phyloP scores from a whole-genome alignment of 345 rosid species.

The Melaleuca alternifolia region DNA sequence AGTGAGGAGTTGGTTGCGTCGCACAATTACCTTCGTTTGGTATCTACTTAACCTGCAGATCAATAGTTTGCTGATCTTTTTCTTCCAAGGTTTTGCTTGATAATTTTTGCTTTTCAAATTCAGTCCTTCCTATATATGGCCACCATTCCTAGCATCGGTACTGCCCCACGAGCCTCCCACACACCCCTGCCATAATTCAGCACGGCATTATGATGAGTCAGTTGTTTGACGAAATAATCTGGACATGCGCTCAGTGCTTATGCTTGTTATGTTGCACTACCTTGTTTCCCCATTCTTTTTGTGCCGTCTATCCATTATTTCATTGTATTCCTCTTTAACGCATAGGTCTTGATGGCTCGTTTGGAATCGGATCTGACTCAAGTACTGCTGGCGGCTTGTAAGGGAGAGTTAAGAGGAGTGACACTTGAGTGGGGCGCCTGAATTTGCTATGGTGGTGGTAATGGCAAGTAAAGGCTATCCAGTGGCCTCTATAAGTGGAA shows the following conservation, averaged over 20 bases:
- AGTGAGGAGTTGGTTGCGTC: not conserved
- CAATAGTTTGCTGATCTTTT: not conserved
- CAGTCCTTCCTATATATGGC: not conserved
- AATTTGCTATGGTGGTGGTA: conserved; percentile 87
- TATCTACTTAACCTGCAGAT: not conserved
- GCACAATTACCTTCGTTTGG: not conserved
- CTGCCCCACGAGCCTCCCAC: not conserved
- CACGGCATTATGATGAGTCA: not conserved
- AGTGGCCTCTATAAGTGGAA: conserved; percentile 62
- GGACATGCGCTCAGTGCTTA: not conserved
- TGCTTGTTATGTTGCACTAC: not conserved
- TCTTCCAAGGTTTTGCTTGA: not conserved
- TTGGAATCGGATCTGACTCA: conserved; percentile 75
- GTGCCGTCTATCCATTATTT: not conserved
- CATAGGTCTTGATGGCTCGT: conserved; percentile 74
- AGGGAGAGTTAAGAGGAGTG: conserved; percentile 52
- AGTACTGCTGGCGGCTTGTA: conserved; percentile 80
- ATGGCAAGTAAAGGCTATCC: conserved; percentile 97
- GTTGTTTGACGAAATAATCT: not conserved
- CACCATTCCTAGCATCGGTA: not conserved
- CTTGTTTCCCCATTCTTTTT: not conserved
- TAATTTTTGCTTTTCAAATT: not conserved
- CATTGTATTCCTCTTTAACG: not conserved
- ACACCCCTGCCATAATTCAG: not conserved
- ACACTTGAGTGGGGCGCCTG: conserved; percentile 79